Percentiles rank a stretch among this genome's conserved stretches.
These are phyloP conservation scores for Chrysopogon serrulatus DNA, from an alignment of 176 grass and related monocot genomes.

Conservation along the genomic window DNA sequence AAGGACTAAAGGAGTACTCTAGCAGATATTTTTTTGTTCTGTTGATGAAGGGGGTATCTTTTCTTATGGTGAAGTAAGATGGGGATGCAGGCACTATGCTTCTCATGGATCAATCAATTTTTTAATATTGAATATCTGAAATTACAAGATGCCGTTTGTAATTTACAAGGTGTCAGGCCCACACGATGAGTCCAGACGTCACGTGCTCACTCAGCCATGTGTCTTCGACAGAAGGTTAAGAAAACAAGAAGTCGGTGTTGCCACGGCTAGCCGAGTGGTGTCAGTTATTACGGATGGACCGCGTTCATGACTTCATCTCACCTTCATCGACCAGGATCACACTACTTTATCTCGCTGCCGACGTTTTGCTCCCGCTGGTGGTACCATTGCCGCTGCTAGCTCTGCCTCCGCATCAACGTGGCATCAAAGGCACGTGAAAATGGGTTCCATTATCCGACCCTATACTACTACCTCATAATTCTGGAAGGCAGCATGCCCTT, in stretches of 20 bases:
- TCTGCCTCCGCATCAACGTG: not conserved
- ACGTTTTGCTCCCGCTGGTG: not conserved
- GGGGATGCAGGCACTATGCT: not conserved
- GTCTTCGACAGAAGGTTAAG: not conserved
- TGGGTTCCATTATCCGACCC: not conserved
- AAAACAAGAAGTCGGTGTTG: not conserved
- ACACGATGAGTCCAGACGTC: not conserved
- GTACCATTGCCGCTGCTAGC: not conserved
- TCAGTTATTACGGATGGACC: not conserved
- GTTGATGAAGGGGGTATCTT: not conserved
- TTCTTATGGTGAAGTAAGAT: not conserved
- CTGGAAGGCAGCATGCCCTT: not conserved
- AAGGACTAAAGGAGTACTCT: too few relatives aligned
- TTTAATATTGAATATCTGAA: not conserved
- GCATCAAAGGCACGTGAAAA: slow-evolving; percentile 11
- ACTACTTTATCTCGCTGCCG: not conserved
- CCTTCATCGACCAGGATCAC: too few relatives aligned
- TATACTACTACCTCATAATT: not conserved
- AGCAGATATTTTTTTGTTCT: not conserved
- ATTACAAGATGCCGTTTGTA: not conserved
- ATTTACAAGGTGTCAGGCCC: not conserved
- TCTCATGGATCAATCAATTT: too few relatives aligned
- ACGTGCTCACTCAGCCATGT: not conserved
- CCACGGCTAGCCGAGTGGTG: not conserved
- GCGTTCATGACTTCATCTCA: not conserved